Evolutionary conservation across 163 green algal genomes (phyloP).

Genomic region (Botryococcus braunii): DNA sequence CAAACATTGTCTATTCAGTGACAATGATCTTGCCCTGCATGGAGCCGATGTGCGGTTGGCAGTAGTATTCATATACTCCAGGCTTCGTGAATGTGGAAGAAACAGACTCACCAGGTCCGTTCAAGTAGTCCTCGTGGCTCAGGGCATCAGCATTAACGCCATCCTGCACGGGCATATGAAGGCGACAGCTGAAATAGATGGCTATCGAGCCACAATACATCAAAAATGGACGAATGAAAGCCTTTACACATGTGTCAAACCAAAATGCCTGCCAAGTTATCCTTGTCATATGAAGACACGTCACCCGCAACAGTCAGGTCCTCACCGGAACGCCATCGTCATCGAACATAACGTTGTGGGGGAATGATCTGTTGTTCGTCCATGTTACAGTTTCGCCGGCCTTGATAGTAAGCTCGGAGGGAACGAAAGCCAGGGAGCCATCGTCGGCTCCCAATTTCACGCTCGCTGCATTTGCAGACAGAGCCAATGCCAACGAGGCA

Average conservation of each 20-base stretch:
- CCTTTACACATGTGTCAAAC: no score
- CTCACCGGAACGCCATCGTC: slow-evolving; percentile 88
- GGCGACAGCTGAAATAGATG: not conserved
- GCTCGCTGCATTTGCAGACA: slow-evolving; percentile 56
- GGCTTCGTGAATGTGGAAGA: slow-evolving; percentile 67
- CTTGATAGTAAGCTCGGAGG: slow-evolving; percentile 54
- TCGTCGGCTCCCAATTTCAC: slow-evolving; percentile 78
- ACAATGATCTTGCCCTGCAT: slow-evolving; percentile 76
- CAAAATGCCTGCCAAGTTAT: not conserved
- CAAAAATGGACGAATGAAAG: not conserved
- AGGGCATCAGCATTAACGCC: slow-evolving; percentile 82
- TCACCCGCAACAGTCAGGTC: no score
- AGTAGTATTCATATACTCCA: slow-evolving; percentile 92
- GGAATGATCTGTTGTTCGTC: slow-evolving; percentile 87
- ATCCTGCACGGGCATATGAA: slow-evolving; percentile 30
- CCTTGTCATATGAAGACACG: no score
- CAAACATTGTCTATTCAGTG: slow-evolving; percentile 26
- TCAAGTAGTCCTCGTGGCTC: slow-evolving; percentile 87
- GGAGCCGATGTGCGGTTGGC: slow-evolving; percentile 93
- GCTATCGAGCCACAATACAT: not conserved
- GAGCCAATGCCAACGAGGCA: slow-evolving; percentile 59
- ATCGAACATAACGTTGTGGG: slow-evolving; percentile 95
- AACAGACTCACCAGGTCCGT: slow-evolving; percentile 83
- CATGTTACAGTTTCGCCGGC: slow-evolving; percentile 82
- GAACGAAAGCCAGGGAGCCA: slow-evolving; percentile 80